Evolutionary conservation across 2,329 filamentous ascomycete species (phyloP).

Genomic region (Cladosporium halotolerans): DNA sequence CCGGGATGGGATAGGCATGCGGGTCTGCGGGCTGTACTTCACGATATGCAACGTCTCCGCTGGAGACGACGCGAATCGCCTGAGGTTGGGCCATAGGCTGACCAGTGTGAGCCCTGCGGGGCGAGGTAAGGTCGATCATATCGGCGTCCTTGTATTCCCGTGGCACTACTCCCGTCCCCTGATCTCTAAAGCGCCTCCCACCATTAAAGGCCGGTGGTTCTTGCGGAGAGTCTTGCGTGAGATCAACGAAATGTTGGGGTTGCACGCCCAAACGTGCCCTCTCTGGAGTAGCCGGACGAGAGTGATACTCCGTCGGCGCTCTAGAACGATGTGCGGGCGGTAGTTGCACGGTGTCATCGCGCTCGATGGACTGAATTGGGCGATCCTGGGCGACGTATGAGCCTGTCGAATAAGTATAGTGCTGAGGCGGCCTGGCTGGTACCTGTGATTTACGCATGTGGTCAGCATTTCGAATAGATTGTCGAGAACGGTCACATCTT

Average conservation of each 20-base stretch:
- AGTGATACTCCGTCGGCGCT: not conserved
- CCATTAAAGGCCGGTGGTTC: not conserved
- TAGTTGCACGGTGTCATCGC: conserved; percentile 6
- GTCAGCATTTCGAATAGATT: not conserved
- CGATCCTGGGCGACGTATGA: conserved; percentile 11
- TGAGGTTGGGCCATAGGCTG: not conserved
- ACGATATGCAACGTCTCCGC: not conserved
- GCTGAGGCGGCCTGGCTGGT: not conserved
- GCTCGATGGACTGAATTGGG: conserved; percentile 21
- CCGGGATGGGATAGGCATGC: not conserved
- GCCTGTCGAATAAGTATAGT: conserved; percentile 2
- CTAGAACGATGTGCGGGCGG: not conserved
- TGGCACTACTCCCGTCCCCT: not conserved
- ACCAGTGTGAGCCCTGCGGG: not conserved
- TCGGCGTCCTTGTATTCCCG: not conserved
- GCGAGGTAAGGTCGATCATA: conserved; percentile 8
- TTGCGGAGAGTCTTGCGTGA: not conserved
- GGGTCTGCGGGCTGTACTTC: not conserved
- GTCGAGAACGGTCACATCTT: not conserved
- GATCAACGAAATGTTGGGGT: not conserved
- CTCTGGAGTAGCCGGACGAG: not conserved
- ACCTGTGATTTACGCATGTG: not conserved
- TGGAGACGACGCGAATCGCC: not conserved
- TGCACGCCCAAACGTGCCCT: not conserved
- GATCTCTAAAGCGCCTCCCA: not conserved